phyloP scores from a whole-genome alignment of 2,329 filamentous ascomycete genomes.

The Ascochyta koolunga region DNA sequence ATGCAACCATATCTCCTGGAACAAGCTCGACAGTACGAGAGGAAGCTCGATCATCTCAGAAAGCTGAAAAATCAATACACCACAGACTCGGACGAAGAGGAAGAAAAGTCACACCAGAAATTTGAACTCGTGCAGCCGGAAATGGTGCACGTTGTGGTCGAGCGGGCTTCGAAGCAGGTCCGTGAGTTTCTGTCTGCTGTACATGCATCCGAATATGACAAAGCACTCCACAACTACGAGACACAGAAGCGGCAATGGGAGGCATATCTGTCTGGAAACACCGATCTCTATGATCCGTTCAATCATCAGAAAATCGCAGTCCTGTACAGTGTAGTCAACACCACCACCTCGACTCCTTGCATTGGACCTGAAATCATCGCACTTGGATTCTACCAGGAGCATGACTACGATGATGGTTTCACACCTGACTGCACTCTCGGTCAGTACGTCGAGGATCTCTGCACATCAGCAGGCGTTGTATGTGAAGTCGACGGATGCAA shows the following conservation, averaged over 20 bases:
- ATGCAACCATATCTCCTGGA: conserved; percentile 91
- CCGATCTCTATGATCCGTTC: conserved; percentile 90
- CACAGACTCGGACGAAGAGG: conserved; percentile 43
- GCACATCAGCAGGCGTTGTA: conserved; percentile 73
- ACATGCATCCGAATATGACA: conserved; percentile 96
- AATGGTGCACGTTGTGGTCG: conserved; percentile 87
- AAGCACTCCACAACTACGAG: conserved; percentile 89
- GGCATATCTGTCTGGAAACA: conserved; percentile 85
- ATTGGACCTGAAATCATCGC: conserved; percentile 88
- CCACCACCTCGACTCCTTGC: conserved; percentile 90
- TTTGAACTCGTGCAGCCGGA: conserved; percentile 94
- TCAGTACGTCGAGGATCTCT: conserved; percentile 92
- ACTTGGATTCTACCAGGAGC: conserved; percentile 92
- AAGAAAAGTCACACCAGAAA: conserved; percentile 60
- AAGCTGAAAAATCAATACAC: conserved; percentile 76
- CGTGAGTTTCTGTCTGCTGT: conserved; percentile 94
- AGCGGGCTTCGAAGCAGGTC: conserved; percentile 81
- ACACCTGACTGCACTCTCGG: conserved; percentile 89
- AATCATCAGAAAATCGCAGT: conserved; percentile 97
- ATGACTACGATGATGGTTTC: conserved; percentile 72
- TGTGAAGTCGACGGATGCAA: conserved; percentile 88
- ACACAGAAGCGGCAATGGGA: conserved; percentile 97
- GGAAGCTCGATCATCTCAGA: conserved; percentile 80
- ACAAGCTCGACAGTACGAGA: conserved; percentile 88
- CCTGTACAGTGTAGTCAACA: conserved; percentile 91